Evolutionary conservation across 2,329 filamentous ascomycete species (phyloP).

Genomic region (Thielaviopsis ethacetica): DNA sequence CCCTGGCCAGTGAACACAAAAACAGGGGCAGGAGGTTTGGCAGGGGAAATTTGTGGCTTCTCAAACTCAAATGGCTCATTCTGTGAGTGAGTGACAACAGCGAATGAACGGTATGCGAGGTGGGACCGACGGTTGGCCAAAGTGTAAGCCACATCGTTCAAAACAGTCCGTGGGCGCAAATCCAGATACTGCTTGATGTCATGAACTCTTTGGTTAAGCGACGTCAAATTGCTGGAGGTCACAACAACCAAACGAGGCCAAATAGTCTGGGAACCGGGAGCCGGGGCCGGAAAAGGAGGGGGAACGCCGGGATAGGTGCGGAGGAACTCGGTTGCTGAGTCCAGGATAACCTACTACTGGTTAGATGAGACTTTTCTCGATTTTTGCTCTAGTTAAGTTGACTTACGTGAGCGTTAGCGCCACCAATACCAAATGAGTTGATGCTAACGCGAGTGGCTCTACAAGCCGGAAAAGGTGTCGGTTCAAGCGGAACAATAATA

Average conservation of each 20-base stretch:
- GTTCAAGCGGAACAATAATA: background rate
- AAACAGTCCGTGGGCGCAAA: background rate
- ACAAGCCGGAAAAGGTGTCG: conserved; percentile 28
- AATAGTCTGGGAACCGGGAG: background rate
- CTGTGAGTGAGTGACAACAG: background rate
- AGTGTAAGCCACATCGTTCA: conserved; percentile 13
- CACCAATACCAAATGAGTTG: conserved; percentile 32
- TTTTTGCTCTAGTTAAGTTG: background rate
- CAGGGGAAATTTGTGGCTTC: background rate
- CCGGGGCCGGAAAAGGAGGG: background rate
- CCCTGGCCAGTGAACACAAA: conserved; percentile 27
- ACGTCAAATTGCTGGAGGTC: background rate
- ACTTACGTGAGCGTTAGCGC: conserved; percentile 26
- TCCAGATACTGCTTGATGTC: background rate
- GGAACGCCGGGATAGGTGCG: background rate
- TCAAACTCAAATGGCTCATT: conserved; percentile 1
- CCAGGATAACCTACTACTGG: background rate
- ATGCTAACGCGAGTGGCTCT: conserved; percentile 30
- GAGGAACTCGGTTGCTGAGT: background rate
- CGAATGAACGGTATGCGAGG: conserved; percentile 12
- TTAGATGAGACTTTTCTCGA: background rate
- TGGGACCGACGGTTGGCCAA: conserved; percentile 13
- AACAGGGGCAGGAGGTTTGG: conserved; percentile 15
- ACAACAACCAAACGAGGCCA: background rate
- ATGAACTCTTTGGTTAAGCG: background rate